Percentiles rank a stretch among this genome's conserved stretches.
Conservation (phyloP, 2,329 filamentous ascomycete genomes). For the Penicillium sp. region DNA sequence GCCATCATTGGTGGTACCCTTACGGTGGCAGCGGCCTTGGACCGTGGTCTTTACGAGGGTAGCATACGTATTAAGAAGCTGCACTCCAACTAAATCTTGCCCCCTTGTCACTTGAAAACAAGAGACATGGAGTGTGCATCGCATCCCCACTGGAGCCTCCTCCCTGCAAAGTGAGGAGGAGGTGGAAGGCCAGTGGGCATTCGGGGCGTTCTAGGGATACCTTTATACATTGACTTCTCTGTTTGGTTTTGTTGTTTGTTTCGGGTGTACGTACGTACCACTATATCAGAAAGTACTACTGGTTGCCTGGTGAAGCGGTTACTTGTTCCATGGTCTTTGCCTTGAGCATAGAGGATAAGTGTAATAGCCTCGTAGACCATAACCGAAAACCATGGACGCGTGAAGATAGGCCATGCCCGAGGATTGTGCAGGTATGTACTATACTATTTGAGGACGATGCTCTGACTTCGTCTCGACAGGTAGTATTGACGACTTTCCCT, state of each 20-base stretch:
- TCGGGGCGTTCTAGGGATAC: constrained; percentile 24
- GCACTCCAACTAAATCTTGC: constrained; percentile 56
- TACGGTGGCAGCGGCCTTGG: constrained; percentile 91
- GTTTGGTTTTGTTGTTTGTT: constrained; percentile 1
- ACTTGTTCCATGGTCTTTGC: background rate
- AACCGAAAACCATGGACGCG: background rate
- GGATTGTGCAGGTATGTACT: background rate
- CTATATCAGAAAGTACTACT: background rate
- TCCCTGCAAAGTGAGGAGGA: constrained; percentile 5
- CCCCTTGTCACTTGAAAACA: background rate
- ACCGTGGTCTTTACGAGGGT: constrained; percentile 90
- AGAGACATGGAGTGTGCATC: background rate
- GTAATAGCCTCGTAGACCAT: background rate
- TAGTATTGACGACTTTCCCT: too few relatives aligned
- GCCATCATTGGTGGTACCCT: constrained; percentile 92
- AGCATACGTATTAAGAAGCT: constrained; percentile 83
- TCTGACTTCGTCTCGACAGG: background rate
- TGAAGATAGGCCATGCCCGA: background rate
- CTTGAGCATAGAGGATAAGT: background rate
- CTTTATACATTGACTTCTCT: constrained; percentile 19
- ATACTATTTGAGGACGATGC: background rate
- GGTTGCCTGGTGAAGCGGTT: background rate
- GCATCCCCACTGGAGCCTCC: background rate
- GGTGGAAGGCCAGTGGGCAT: constrained; percentile 12
- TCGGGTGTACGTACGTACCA: constrained; percentile 7